phyloP scores from a whole-genome alignment of 2,329 filamentous ascomycete species.

The Colletotrichum paranaense region DNA sequence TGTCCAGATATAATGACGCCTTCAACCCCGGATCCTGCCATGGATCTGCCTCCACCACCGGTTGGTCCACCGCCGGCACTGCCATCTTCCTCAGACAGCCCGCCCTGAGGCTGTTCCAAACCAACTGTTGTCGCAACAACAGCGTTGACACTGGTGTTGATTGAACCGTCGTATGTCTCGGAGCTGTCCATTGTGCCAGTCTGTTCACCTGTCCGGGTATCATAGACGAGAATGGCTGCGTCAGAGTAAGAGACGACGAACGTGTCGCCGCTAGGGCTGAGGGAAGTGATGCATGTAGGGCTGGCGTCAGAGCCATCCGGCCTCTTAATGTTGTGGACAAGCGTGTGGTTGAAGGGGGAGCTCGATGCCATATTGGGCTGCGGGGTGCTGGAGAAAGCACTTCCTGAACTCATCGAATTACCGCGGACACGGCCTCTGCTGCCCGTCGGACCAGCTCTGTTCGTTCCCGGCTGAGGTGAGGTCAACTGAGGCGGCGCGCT shows the following conservation, averaged over 20 bases:
- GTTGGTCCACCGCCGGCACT: constrained; percentile 81
- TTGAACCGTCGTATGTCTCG: constrained; percentile 91
- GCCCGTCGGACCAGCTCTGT: constrained; percentile 65
- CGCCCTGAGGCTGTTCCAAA: constrained; percentile 76
- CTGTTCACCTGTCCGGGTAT: constrained; percentile 91
- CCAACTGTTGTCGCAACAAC: constrained; percentile 89
- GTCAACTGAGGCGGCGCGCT: constrained; percentile 88
- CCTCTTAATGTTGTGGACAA: constrained; percentile 87
- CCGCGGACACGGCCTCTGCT: constrained; percentile 81
- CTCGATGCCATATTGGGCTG: constrained; percentile 88
- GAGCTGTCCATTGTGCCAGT: constrained; percentile 92
- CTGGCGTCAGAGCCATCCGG: constrained; percentile 74
- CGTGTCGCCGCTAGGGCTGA: constrained; percentile 84
- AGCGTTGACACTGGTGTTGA: constrained; percentile 84
- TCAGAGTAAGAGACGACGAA: constrained; percentile 96
- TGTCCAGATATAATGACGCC: constrained; percentile 96
- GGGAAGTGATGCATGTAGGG: constrained; percentile 91
- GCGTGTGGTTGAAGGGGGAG: constrained; percentile 87
- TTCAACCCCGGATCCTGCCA: constrained; percentile 83
- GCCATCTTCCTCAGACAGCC: constrained; percentile 79
- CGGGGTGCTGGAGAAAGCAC: constrained; percentile 88
- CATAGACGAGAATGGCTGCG: constrained; percentile 89
- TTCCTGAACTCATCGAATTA: constrained; percentile 94
- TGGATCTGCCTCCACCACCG: constrained; percentile 66
- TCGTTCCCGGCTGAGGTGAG: constrained; percentile 78